These are phyloP conservation scores for Trichoderma oligosporum DNA, from an alignment of 2,329 filamentous ascomycete species.

Conservation along the genomic window DNA sequence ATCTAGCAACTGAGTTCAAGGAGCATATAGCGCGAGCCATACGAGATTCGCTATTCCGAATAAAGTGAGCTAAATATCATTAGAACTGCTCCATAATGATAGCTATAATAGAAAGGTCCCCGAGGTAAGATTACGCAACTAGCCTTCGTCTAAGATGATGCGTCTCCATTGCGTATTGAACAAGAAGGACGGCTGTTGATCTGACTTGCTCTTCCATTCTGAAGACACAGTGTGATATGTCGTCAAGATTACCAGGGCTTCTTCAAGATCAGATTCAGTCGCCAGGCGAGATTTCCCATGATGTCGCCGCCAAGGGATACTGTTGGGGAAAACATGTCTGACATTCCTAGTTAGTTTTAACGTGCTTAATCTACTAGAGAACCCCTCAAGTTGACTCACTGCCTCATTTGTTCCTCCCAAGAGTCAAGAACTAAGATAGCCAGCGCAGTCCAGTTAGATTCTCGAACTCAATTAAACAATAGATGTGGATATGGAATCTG, in stretches of 20 bases:
- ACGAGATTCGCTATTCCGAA: constrained; percentile 34
- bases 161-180: constrained; percentile 37
- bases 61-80: constrained; percentile 36
- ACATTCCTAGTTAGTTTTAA: background rate
- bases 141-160: constrained; percentile 21
- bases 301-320: constrained; percentile 30
- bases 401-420: constrained; percentile 7
- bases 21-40: constrained; percentile 37
- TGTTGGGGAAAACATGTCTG: constrained; percentile 28
- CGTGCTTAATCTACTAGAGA: background rate
- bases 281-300: constrained; percentile 29
- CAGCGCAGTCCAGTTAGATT: background rate
- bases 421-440: background rate
- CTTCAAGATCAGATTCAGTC: constrained; percentile 17
- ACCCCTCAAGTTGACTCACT: background rate
- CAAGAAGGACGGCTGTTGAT: constrained; percentile 21
- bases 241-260: constrained; percentile 34
- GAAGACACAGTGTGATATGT: constrained; percentile 41
- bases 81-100: background rate
- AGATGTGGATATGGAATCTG: background rate
- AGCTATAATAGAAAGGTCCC: too few species aligned
- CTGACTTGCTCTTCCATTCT: constrained; percentile 31
- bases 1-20: constrained; percentile 36
- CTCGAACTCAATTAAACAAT: background rate
- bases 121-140: background rate